phyloP scores from a whole-genome alignment of 192 early-diverging fungal genomes.

The Rhizophagus prolifer region DNA sequence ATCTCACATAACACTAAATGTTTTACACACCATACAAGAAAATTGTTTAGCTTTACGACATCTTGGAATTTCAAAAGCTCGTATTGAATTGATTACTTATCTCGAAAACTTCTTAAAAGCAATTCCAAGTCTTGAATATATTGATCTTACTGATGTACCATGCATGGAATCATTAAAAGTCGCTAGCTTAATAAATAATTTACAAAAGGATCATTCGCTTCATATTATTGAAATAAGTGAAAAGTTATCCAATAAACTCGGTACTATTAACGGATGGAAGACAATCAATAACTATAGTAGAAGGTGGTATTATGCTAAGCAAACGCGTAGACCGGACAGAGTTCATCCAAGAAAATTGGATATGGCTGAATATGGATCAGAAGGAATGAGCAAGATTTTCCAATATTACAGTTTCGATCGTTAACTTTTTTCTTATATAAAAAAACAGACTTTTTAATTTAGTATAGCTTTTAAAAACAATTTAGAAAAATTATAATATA shows the following conservation, averaged over 20 bases:
- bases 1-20: neutral
- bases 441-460: no score
- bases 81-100: neutral
- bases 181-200: neutral
- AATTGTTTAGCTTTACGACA: neutral
- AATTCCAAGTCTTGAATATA: neutral
- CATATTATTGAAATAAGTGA: constrained; percentile 7
- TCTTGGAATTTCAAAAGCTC: constrained; percentile 1
- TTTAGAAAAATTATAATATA: no score
- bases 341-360: constrained; percentile 16
- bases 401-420: constrained; percentile 8
- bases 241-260: neutral
- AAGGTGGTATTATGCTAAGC: constrained; percentile 9
- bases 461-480: no score
- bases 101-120: neutral
- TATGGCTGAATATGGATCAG: neutral
- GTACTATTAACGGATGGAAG: neutral
- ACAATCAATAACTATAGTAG: neutral
- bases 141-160: neutral
- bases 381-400: constrained; percentile 8
- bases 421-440: no score
- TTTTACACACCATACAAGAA: constrained; percentile 1
- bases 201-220: constrained; percentile 2
- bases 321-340: neutral
- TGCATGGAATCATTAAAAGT: neutral